Evolutionary conservation across 2,329 filamentous ascomycete genomes (phyloP).

Genomic region (Alternaria triticina): DNA sequence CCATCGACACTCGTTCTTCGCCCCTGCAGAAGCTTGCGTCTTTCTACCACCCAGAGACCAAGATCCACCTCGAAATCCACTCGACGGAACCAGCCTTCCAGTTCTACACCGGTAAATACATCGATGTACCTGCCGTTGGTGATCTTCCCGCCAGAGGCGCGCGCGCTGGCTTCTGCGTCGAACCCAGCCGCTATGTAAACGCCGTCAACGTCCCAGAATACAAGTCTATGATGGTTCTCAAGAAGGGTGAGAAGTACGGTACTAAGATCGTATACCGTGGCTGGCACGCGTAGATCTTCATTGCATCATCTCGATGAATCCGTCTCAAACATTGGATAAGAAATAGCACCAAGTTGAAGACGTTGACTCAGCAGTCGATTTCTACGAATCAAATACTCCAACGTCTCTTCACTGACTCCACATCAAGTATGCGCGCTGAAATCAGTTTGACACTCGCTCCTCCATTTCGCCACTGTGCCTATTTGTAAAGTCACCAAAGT

Average conservation of each 20-base stretch:
- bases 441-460: background rate
- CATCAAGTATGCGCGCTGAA: background rate
- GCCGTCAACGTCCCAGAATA: constrained; percentile 82
- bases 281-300: constrained; percentile 66
- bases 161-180: constrained; percentile 85
- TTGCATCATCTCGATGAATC: background rate
- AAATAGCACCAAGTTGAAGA: background rate
- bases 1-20: constrained; percentile 59
- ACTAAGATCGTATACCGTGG: constrained; percentile 81
- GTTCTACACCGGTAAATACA: constrained; percentile 90
- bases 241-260: constrained; percentile 85
- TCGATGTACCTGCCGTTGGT: constrained; percentile 72
- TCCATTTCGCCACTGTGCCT: background rate
- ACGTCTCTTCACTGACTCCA: background rate
- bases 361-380: background rate
- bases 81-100: constrained; percentile 97
- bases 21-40: constrained; percentile 72
- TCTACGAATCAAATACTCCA: background rate
- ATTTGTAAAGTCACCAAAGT: background rate
- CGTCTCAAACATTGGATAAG: background rate
- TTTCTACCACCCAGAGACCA: constrained; percentile 75
- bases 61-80: constrained; percentile 82
- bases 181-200: constrained; percentile 90
- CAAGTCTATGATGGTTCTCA: constrained; percentile 78
- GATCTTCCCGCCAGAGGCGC: constrained; percentile 67